These are phyloP conservation scores for Astrephomene gubernaculifera DNA, from an alignment of 139 green algal species.

Conservation along the genomic window DNA sequence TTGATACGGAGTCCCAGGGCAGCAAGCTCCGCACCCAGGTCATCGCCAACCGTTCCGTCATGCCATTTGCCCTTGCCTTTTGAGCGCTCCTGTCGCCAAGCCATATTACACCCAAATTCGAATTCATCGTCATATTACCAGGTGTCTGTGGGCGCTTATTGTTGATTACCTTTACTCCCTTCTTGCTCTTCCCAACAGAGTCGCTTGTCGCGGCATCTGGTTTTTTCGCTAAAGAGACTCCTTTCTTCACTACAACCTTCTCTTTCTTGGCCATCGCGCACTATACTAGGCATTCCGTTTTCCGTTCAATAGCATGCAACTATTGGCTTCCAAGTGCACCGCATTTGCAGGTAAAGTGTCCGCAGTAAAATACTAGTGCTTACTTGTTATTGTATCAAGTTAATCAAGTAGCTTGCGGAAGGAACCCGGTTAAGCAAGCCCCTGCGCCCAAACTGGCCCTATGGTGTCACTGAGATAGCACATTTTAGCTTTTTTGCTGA, in stretches of 20 bases:
- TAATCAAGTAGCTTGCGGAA: no score
- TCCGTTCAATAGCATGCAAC: not conserved
- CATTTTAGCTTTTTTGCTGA: no score
- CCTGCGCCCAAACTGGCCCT: no score
- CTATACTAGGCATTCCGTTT: not conserved
- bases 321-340: not conserved
- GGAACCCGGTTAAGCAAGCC: no score
- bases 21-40: constrained; percentile 47
- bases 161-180: not conserved
- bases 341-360: not conserved
- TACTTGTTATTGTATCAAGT: not conserved
- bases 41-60: not conserved
- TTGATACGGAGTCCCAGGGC: constrained; percentile 55
- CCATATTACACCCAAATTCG: not conserved
- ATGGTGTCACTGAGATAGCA: no score
- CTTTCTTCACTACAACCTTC: not conserved
- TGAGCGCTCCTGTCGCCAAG: not conserved
- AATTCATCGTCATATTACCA: no score
- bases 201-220: not conserved
- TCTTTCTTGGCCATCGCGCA: constrained; percentile 28
- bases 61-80: constrained; percentile 19
- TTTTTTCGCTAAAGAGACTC: not conserved
- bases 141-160: no score
- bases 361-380: not conserved
- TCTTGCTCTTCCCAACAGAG: not conserved